Evolutionary conservation across 1,139 yeast species (phyloP).

Genomic region (Zygoascus hellenicus): DNA sequence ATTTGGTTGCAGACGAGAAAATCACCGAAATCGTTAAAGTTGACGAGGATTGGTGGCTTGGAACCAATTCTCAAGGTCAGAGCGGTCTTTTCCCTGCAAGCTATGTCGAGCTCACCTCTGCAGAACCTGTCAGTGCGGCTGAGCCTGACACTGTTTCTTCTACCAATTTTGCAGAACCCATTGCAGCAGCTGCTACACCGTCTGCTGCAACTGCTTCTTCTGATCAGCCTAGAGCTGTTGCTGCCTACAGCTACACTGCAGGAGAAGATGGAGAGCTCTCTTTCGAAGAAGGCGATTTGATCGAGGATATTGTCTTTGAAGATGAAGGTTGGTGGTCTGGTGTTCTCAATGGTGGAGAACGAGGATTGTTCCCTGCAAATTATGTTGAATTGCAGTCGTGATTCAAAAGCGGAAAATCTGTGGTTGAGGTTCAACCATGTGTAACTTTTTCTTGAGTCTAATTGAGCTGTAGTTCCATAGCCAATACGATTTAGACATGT

Average conservation of each 20-base stretch:
- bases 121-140: slow-evolving; percentile 28
- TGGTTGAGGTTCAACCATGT: no score
- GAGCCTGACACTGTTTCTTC: slow-evolving; percentile 24
- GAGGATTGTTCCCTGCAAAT: slow-evolving; percentile 87
- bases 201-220: slow-evolving; percentile 22
- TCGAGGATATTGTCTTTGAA: slow-evolving; percentile 76
- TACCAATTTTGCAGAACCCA: slow-evolving; percentile 19
- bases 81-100: slow-evolving; percentile 88
- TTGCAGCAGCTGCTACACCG: slow-evolving; percentile 28
- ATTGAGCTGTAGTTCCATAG: no score
- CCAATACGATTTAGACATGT: no score
- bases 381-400: slow-evolving; percentile 50
- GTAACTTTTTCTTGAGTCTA: no score
- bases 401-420: slow-evolving; percentile 19
- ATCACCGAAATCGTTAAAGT: slow-evolving; percentile 61
- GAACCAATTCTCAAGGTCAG: slow-evolving; percentile 55
- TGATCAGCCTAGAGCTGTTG: slow-evolving; percentile 55
- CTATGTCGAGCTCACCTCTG: slow-evolving; percentile 52
- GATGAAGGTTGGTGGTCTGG: slow-evolving; percentile 99
- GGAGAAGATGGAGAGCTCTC: slow-evolving; percentile 85
- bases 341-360: slow-evolving; percentile 55
- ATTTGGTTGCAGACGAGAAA: slow-evolving; percentile 57
- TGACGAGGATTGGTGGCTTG: slow-evolving; percentile 83
- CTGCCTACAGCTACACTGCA: slow-evolving; percentile 83
- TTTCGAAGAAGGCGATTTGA: slow-evolving; percentile 75